Percentiles rank a stretch among this genome's conserved stretches.
These are phyloP conservation scores for Diaporthe destruens DNA, from an alignment of 2,329 filamentous ascomycete species.

Conservation along the genomic window DNA sequence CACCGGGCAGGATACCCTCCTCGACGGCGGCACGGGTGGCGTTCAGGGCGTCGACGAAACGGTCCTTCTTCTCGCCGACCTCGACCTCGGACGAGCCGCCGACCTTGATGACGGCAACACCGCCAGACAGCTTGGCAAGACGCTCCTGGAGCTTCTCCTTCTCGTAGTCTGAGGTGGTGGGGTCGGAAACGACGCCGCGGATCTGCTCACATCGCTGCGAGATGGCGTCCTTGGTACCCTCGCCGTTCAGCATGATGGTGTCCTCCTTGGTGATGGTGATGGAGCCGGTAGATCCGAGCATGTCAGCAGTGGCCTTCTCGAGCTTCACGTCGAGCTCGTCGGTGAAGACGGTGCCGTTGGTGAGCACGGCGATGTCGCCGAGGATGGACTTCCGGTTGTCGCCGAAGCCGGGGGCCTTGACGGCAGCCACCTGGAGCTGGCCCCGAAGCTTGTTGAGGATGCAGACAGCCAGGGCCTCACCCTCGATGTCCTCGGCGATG, in stretches of 20 bases:
- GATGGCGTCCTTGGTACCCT: slow-evolving; percentile 94
- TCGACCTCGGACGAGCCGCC: slow-evolving; percentile 98
- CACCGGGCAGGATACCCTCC: slow-evolving; percentile 98
- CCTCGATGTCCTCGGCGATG: slow-evolving; percentile 99
- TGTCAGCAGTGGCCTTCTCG: slow-evolving; percentile 95
- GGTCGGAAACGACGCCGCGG: slow-evolving; percentile 94
- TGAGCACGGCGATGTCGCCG: slow-evolving; percentile 94
- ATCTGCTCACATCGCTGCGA: slow-evolving; percentile 99
- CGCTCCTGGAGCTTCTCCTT: slow-evolving; percentile 99
- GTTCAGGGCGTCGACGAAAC: slow-evolving; percentile 97
- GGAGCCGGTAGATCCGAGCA: slow-evolving; percentile 96
- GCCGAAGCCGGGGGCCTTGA: slow-evolving; percentile 99
- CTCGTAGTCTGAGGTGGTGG: slow-evolving; percentile 97
- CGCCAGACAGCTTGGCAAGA: slow-evolving; percentile 98
- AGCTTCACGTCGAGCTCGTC: slow-evolving; percentile 99
- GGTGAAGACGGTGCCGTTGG: slow-evolving; percentile 96
- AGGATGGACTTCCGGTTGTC: slow-evolving; percentile 99
- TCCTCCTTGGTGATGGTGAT: slow-evolving; percentile 99
- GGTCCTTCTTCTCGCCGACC: slow-evolving; percentile 99
- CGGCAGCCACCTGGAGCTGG: slow-evolving; percentile 96
- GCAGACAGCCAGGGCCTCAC: slow-evolving; percentile 97
- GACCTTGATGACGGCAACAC: slow-evolving; percentile 99
- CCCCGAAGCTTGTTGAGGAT: slow-evolving; percentile 99
- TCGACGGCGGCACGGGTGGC: slow-evolving; percentile 98
- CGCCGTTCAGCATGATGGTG: slow-evolving; percentile 97